Percentiles rank a stretch among this genome's conserved stretches.
phyloP scores from a whole-genome alignment of 106 monocot species.

The Ottelia alismoides region DNA sequence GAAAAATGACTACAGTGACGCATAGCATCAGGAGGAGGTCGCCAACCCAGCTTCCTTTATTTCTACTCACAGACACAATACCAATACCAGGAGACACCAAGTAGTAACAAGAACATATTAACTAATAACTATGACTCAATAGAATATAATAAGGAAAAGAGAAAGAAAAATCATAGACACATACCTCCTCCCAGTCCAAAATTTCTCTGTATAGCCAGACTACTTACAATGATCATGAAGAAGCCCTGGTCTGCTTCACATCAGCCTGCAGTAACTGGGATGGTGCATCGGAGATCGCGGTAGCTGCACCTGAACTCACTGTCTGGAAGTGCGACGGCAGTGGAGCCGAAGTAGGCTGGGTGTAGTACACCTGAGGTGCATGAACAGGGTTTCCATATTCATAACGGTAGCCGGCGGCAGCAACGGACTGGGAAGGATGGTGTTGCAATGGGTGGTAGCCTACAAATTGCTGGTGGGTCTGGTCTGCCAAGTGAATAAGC shows the following conservation, averaged over 20 bases:
- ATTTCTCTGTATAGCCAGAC: neutral
- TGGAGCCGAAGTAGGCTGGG: slow-evolving; percentile 24
- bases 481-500: slow-evolving; percentile 16
- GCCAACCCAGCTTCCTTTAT: neutral
- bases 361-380: slow-evolving; percentile 29
- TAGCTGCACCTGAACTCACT: slow-evolving; percentile 8
- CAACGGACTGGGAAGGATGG: slow-evolving; percentile 23
- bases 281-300: slow-evolving; percentile 1
- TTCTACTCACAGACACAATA: neutral
- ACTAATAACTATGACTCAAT: too few species aligned
- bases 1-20: neutral
- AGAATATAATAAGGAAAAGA: neutral
- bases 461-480: slow-evolving; percentile 18
- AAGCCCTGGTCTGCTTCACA: slow-evolving; percentile 19
- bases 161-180: neutral
- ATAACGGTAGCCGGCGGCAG: slow-evolving; percentile 28
- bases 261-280: slow-evolving; percentile 11
- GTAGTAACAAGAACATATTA: neutral
- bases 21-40: neutral
- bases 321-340: slow-evolving; percentile 41
- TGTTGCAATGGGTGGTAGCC: slow-evolving; percentile 58
- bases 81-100: neutral
- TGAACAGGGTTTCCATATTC: slow-evolving; percentile 20
- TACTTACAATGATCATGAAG: slow-evolving; percentile 10
- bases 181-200: slow-evolving; percentile 9